Base-by-base conservation (phyloP, 2,329 filamentous ascomycete species). In the Colletotrichum eremochloae region DNA sequence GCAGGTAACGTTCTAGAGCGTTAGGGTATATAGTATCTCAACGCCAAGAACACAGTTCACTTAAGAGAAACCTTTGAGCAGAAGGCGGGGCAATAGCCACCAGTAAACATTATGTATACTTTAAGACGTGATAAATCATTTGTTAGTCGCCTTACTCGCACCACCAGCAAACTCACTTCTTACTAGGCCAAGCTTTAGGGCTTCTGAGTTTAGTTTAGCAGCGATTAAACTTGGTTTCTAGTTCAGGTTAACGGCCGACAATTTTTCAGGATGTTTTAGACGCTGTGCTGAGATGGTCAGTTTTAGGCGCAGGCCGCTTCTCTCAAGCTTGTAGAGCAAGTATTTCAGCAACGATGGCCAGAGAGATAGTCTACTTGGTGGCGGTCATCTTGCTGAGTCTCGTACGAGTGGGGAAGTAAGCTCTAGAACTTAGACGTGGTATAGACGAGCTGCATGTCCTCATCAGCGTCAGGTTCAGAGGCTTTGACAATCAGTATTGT, bases 381-480 rank as follows among this genome's bases (percentile, higher is more conserved):
- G 40, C 2, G 36, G 60, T 9, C 9, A 38, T 40, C 33, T 57
- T 44, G 4, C 12, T 29, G 15, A 60, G 57, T 5, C 2, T 15
- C 9, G 67, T 38, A 5, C 63, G 63, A 20, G n/a, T 1, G 5
- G 57, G 57, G 44, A 14, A 67, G 18, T 15, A 46, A 2, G 1
- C 18, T 24, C 40, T 57, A 15, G 18, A 67, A 36, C 14, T 24
- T 38, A 11, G 33, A 20, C 18, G 53, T 57, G 36, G 24, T 52
- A 0, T 56, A 55, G 12, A 29, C 68, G 36, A 50, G 56, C 3
- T 71, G 44, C 63, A 66, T 55, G 56, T 71, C 62, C 8, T 31
- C 18, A 3, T 31, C 29, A 6, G 63, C 24, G 24, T 24, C 24
- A 24, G 24, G 24, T 24, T 24, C 24, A 24, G 24, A 24, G 1